Conservation (phyloP, 768 basidiomycete species). For the Brasilioporus rufonigricans region DNA sequence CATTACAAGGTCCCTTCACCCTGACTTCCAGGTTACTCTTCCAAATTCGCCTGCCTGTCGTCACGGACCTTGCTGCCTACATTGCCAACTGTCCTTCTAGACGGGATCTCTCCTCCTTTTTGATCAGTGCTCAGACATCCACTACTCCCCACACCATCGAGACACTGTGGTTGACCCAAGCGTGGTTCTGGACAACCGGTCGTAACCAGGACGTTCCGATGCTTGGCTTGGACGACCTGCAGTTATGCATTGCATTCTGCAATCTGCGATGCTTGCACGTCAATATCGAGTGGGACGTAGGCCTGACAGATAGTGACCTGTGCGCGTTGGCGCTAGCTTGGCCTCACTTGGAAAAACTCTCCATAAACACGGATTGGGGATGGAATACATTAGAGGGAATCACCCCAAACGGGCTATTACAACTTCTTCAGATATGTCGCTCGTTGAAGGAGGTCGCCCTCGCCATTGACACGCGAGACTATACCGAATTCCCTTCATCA, state of each 20-base stretch:
- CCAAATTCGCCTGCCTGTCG: background rate
- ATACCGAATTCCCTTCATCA: background rate
- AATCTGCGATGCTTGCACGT: no score
- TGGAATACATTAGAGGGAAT: background rate
- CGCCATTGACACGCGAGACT: background rate
- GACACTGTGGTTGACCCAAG: no score
- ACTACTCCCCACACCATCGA: background rate
- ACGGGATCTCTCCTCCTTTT: background rate
- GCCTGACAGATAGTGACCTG: no score
- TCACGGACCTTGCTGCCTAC: background rate
- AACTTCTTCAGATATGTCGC: background rate
- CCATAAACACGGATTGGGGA: background rate
- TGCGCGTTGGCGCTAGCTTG: no score
- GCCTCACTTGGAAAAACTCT: background rate
- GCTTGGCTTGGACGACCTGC: background rate
- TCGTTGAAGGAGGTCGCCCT: no score
- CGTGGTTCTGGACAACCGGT: no score
- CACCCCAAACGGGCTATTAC: background rate
- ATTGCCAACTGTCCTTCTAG: background rate
- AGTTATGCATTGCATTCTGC: background rate
- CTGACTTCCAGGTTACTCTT: background rate
- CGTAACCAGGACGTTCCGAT: no score
- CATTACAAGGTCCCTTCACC: no score
- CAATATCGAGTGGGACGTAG: no score
- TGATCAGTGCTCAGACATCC: background rate